Evolutionary conservation across 495 filamentous ascomycete species (phyloP), one percentile per base, ranked within the genome.

Genomic region (Penicillium manginii): DNA sequence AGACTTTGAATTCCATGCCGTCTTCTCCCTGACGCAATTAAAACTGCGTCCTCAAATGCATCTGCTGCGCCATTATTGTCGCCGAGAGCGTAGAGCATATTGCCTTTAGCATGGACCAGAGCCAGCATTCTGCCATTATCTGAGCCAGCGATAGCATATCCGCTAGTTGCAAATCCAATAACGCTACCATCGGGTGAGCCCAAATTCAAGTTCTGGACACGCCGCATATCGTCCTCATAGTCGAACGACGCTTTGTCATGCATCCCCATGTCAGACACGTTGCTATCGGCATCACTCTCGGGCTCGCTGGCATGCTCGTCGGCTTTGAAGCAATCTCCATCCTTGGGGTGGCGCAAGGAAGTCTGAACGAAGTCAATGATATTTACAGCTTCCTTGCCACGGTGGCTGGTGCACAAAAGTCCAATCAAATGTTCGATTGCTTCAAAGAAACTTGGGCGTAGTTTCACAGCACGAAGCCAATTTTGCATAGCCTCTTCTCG

Each of bases 361-460:
- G 77, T 81, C 66, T 98, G 91, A n/a, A 98, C 89, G 65, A 87
- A 92, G 55, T 91, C 88, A 60, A 98, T 98, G 47, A 96, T 86
- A 49, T 89, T 84, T 48, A 98, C 88, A 14, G 93, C 94, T 66
- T 98, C 92, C 64, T 83, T 87, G 29, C 86, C 90, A 57, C 93
- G 84, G 52, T 94, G 87, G 48, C 86, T 89, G 54, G 85, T 88
- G 71, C 91, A 96, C 21, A 97, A 72, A 31, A 99, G 78, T 6
- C 92, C 91, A 29, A 98, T 88, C 3, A 99, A 82, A 79, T 98
- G 94, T 70, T 99, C 94, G 15, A 96, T 92, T 14, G 94, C 96
- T 77, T 99, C 94, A 60, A 99, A 90, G 74, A 94, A 96, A 70
- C 87, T 91, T 2, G 94, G 94, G 4, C 91, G 86, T 43, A 90